phyloP scores from a whole-genome alignment of 495 filamentous ascomycete species.

The Articulospora tetracladia region DNA sequence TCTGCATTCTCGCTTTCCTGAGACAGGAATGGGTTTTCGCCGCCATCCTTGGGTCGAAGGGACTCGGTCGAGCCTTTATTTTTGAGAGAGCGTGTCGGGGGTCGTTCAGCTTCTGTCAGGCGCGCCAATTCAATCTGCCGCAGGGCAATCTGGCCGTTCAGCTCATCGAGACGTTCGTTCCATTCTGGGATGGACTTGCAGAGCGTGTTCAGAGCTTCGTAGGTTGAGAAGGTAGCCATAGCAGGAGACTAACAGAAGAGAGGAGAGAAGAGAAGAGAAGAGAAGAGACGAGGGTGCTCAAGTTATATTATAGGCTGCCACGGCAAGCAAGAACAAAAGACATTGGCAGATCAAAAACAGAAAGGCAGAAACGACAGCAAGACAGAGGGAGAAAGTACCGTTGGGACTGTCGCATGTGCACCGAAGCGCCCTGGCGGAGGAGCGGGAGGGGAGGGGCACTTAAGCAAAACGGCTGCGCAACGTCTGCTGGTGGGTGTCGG shows the following conservation, averaged over 20 bases:
- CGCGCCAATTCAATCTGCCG: conserved; percentile 62
- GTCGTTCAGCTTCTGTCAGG: conserved; percentile 18
- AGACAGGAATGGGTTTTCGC: conserved; percentile 26
- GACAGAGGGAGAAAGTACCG: not conserved
- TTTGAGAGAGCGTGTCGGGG: conserved; percentile 37
- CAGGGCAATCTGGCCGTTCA: conserved; percentile 62
- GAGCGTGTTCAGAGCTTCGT: conserved; percentile 64
- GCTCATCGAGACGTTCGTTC: conserved; percentile 63
- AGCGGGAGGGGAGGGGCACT: not conserved
- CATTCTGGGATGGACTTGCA: conserved; percentile 62
- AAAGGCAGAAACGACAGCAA: not conserved
- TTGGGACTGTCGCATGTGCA: too few relatives aligned
- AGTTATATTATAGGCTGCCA: too few relatives aligned
- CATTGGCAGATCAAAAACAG: not conserved
- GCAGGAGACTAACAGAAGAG: not conserved
- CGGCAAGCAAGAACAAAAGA: not conserved
- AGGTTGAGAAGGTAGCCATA: conserved; percentile 24
- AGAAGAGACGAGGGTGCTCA: too few relatives aligned
- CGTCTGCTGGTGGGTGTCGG: too few relatives aligned
- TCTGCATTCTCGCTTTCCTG: not conserved
- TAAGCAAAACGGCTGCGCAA: not conserved
- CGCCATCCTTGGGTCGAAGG: conserved; percentile 48
- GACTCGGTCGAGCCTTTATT: conserved; percentile 64
- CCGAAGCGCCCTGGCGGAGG: not conserved
- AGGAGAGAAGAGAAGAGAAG: not conserved